Base-by-base conservation (phyloP, 345 rosid genomes). In the Lepidium aucheri region DNA sequence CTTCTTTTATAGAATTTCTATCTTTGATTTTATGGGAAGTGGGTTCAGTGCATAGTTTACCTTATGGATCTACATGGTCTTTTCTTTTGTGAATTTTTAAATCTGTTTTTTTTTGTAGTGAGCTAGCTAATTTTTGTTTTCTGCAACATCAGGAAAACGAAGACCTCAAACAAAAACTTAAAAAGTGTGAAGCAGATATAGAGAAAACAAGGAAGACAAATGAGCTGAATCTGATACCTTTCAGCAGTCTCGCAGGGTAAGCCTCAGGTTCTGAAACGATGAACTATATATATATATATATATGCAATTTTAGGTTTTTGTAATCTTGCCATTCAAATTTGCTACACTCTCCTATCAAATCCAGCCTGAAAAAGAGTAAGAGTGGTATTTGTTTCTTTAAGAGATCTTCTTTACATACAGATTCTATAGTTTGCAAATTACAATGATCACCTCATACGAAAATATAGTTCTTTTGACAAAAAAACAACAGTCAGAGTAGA, bases 161-260 rank as follows among this genome's bases (percentile, higher is more conserved):
- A 33, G 88, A 83, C 74, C 72, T 90, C 69, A 86, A 81, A 74
- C 81, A 73, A 30, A 87, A 86, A 72, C 83, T 86, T 63, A 85
- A 79, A 73, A 86, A 74, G 72, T 88, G 82, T 73, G 94, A 94
- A 81, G 85, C 86, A 63, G 95, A 94, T 75, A 64, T 86, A 44
- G 95, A 94, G 77, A 80, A 74, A 68, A 62, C 70, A 65, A 76
- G 89, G 83, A 90, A 88, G 77, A 76, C 85, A 18, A 81, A 80
- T 69, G 96, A 94, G 79, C 72, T 79, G 65, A 70, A 59, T 65
- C 84, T 88, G 69, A 78, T 94, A 55, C 96, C 95, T n/a, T 62
- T 88, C 42, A 70, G 86, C 65, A 84, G 82, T 75, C 79, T 86
- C 66, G 68, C 83, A 50, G 78, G 73, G 98, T 87, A 72, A 32